Evolutionary conservation across 768 basidiomycete species (phyloP).

Genomic region (Antrodiella citrinella): DNA sequence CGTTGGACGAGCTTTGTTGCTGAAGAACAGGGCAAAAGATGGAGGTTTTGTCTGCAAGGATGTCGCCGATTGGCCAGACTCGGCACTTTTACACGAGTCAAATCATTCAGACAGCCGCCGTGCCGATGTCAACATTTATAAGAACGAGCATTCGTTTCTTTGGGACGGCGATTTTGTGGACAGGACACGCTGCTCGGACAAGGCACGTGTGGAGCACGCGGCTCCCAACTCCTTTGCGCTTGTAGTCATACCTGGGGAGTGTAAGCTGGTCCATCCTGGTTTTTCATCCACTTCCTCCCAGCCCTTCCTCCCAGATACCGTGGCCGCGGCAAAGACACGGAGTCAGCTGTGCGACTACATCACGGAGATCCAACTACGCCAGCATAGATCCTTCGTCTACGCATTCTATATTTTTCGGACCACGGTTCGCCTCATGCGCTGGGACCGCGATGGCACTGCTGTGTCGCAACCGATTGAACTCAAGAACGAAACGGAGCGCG

Average conservation of each 20-base stretch:
- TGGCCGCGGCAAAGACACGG: background rate
- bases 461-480: slow-evolving; percentile 1
- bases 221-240: background rate
- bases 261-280: background rate
- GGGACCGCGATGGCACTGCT: slow-evolving; percentile 1
- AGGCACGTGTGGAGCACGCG: background rate
- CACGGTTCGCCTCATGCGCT: background rate
- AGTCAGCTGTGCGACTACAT: slow-evolving; percentile 1
- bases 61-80: background rate
- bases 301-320: background rate
- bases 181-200: background rate
- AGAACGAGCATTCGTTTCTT: background rate
- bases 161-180: too few relatives aligned
- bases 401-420: background rate
- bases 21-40: too few relatives aligned
- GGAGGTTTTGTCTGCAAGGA: background rate
- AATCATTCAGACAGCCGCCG: background rate
- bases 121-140: background rate
- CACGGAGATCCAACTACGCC: slow-evolving; percentile 2
- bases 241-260: background rate
- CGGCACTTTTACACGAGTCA: background rate
- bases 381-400: slow-evolving; percentile 3
- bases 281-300: background rate
- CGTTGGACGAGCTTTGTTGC: too few relatives aligned
- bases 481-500: background rate